These are phyloP conservation scores for Allomyces javanicus DNA, from an alignment of 192 early-diverging fungal species.

Conservation along the genomic window DNA sequence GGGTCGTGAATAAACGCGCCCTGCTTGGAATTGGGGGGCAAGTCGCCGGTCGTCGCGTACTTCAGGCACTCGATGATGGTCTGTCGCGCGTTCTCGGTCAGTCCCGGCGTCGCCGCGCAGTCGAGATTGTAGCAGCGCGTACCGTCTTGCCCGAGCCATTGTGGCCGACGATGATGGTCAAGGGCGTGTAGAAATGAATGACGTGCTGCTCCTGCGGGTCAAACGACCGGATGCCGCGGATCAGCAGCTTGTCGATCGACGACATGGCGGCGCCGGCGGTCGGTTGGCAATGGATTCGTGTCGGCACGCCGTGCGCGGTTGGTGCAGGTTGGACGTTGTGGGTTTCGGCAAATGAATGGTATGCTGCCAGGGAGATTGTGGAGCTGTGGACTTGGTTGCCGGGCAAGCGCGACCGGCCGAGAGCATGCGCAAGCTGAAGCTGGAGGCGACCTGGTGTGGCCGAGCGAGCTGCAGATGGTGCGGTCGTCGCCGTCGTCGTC, in stretches of 20 bases:
- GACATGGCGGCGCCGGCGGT: conserved; percentile 20
- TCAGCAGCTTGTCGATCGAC: conserved; percentile 44
- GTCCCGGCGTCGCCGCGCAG: not conserved
- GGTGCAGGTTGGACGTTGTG: too few species aligned
- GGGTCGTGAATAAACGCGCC: conserved; percentile 92
- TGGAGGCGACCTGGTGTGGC: too few species aligned
- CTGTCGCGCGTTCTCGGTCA: conserved; percentile 7
- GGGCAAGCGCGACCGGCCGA: too few species aligned
- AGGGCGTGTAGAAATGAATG: conserved; percentile 70
- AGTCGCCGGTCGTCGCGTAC: conserved; percentile 78
- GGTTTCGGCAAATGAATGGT: too few species aligned
- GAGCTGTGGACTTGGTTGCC: too few species aligned
- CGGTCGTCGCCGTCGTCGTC: too few species aligned
- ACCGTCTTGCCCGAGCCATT: conserved; percentile 94
- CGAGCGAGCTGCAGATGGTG: too few species aligned
- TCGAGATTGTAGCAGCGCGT: conserved; percentile 3
- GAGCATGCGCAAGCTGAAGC: too few species aligned
- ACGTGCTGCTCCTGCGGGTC: conserved; percentile 45
- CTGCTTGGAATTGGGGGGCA: conserved; percentile 67
- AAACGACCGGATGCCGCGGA: conserved; percentile 84
- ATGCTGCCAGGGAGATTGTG: too few species aligned
- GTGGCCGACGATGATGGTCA: conserved; percentile 87
- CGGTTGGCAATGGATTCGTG: too few species aligned
- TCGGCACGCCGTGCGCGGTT: too few species aligned
- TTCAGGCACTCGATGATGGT: conserved; percentile 95